phyloP scores from a whole-genome alignment of 2,329 filamentous ascomycete species.

The Blastomyces percursus region DNA sequence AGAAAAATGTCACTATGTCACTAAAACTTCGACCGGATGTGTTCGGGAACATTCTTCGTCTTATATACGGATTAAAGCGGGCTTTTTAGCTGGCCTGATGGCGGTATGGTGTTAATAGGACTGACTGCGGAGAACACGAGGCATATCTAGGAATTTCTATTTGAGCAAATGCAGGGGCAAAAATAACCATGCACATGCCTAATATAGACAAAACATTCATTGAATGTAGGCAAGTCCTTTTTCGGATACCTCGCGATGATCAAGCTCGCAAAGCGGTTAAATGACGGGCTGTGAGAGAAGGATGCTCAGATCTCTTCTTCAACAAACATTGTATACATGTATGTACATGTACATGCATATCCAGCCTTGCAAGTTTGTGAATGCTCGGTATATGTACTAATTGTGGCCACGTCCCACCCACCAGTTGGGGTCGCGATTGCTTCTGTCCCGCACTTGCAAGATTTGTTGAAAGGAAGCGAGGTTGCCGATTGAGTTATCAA shows the following conservation, averaged over 20 bases:
- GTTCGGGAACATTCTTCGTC: not conserved
- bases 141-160: not conserved
- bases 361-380: not conserved
- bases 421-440: not conserved
- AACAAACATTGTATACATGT: not conserved
- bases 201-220: not conserved
- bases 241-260: not conserved
- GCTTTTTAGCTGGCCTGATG: not conserved
- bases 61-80: too few species aligned
- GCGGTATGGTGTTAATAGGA: not conserved
- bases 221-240: not conserved
- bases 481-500: not conserved
- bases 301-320: not conserved
- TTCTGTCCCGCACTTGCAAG: not conserved
- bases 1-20: not conserved
- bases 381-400: not conserved
- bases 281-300: not conserved
- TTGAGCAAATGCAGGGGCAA: too few species aligned
- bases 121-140: not conserved
- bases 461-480: not conserved
- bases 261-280: not conserved
- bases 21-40: not conserved
- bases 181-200: not conserved
- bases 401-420: too few species aligned
- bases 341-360: not conserved